A percentile compares a stretch with the other conserved stretches of the same genome.
Conservation (phyloP, 2,329 filamentous ascomycete genomes). For the Fusarium neocosmosporiellum region DNA sequence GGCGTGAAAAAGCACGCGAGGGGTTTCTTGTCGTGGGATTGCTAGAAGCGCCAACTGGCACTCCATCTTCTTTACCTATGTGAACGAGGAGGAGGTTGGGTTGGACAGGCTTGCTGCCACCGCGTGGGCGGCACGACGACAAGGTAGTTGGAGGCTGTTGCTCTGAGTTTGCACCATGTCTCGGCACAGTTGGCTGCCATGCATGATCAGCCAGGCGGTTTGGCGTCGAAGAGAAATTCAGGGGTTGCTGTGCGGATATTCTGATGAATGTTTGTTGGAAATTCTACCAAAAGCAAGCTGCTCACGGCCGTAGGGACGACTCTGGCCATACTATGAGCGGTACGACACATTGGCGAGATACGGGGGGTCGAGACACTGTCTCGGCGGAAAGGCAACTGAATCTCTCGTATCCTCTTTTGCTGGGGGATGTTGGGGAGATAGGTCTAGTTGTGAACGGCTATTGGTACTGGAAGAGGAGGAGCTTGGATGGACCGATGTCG, state of each 20-base stretch:
- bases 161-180: constrained; percentile 7
- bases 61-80: background rate
- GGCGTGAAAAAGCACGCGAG: constrained; percentile 9
- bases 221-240: background rate
- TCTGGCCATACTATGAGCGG: background rate
- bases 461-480: background rate
- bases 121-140: constrained; percentile 1
- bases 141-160: background rate
- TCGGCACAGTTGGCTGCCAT: background rate
- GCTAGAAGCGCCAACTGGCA: background rate
- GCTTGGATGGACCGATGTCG: background rate
- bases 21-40: constrained; percentile 6
- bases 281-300: constrained; percentile 9
- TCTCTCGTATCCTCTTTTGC: background rate
- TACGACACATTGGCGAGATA: background rate
- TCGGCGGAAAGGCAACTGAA: background rate
- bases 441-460: background rate
- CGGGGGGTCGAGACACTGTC: background rate
- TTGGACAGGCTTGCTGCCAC: constrained; percentile 9
- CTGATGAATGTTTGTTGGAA: background rate
- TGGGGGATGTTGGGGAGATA: background rate
- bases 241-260: background rate
- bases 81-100: constrained; percentile 5
- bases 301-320: background rate
- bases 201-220: background rate